Percentiles rank a stretch among this genome's conserved stretches.
phyloP scores from a whole-genome alignment of 148 eudicot genomes.

The Diospyros lotus region DNA sequence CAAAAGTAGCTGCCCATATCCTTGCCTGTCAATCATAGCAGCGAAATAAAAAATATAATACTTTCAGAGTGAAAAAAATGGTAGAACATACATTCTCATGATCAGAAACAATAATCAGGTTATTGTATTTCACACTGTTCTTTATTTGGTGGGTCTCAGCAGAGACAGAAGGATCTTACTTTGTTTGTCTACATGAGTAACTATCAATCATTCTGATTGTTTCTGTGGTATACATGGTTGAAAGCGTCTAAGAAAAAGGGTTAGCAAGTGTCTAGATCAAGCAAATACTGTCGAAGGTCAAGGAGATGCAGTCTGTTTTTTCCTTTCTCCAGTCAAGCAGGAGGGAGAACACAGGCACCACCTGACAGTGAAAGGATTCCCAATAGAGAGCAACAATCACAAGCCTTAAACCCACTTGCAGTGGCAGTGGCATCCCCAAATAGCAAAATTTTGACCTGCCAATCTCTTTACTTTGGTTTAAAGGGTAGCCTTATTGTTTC shows the following conservation, averaged over 20 bases:
- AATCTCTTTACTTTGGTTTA: background rate
- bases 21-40: constrained; percentile 56
- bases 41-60: background rate
- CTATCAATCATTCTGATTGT: background rate
- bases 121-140: background rate
- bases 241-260: background rate
- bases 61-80: background rate
- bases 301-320: background rate
- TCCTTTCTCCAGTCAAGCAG: background rate
- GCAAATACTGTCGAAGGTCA: background rate
- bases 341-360: background rate
- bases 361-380: background rate
- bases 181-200: constrained; percentile 7
- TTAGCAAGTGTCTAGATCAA: background rate
- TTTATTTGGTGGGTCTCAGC: background rate
- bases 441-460: background rate
- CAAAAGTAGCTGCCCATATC: constrained; percentile 63
- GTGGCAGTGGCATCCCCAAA: background rate
- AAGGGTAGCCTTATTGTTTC: background rate
- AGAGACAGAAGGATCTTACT: background rate
- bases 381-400: background rate
- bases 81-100: background rate
- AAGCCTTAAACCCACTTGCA: too few species aligned
- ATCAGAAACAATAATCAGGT: background rate
- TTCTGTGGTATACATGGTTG: background rate